phyloP scores from a whole-genome alignment of 2,329 filamentous ascomycete genomes.

The Epichloe elymi region DNA sequence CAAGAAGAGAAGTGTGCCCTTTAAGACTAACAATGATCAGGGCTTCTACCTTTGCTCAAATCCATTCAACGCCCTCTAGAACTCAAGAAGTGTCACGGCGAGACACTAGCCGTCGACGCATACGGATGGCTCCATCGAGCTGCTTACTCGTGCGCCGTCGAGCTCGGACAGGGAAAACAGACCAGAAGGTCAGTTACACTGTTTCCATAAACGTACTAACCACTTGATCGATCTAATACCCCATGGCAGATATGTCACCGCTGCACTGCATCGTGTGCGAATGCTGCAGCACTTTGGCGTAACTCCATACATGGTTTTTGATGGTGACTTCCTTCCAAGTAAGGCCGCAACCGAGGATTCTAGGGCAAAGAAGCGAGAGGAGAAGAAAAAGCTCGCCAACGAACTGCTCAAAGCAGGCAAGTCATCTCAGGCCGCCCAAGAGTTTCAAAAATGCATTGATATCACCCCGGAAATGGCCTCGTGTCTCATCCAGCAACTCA shows the following conservation, averaged over 20 bases:
- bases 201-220: slow-evolving; percentile 4
- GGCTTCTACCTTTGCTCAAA: slow-evolving; percentile 81
- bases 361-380: slow-evolving; percentile 60
- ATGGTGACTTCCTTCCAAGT: slow-evolving; percentile 88
- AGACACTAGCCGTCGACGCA: slow-evolving; percentile 87
- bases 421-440: slow-evolving; percentile 62
- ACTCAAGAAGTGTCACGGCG: slow-evolving; percentile 73
- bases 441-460: slow-evolving; percentile 91
- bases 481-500: slow-evolving; percentile 81
- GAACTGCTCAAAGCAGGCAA: slow-evolving; percentile 76
- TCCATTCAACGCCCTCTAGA: slow-evolving; percentile 86
- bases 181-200: slow-evolving; percentile 57
- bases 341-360: slow-evolving; percentile 78
- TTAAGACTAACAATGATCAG: slow-evolving; percentile 27
- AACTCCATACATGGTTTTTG: slow-evolving; percentile 90
- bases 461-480: slow-evolving; percentile 94
- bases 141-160: slow-evolving; percentile 77
- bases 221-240: slow-evolving; percentile 2
- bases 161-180: slow-evolving; percentile 77
- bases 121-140: slow-evolving; percentile 98
- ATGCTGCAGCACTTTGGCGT: slow-evolving; percentile 93
- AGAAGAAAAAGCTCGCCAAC: slow-evolving; percentile 61
- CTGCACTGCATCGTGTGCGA: slow-evolving; percentile 75
- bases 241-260: slow-evolving; percentile 64
- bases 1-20: background rate